A percentile compares a stretch with the other conserved stretches of the same genome.
Conservation (phyloP, 345 rosid genomes). For the Pelargonium nanum region DNA sequence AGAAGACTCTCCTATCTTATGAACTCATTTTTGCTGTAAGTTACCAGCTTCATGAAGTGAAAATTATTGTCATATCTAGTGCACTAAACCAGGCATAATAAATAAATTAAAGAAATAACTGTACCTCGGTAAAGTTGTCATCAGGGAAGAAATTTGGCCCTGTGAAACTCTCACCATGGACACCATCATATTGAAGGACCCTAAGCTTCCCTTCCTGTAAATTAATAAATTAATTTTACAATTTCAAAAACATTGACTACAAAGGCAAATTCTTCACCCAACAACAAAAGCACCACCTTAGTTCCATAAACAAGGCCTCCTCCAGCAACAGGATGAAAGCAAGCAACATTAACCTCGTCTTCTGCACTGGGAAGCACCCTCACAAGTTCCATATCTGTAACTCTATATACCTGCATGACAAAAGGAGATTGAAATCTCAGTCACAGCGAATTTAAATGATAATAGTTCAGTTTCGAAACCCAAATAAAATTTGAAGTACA, state of each 20-base stretch:
- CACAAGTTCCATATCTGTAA: slow-evolving; percentile 81
- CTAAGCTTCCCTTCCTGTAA: slow-evolving; percentile 81
- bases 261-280: neutral
- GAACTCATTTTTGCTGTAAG: neutral
- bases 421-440: neutral
- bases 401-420: slow-evolving; percentile 51
- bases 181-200: slow-evolving; percentile 48
- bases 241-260: neutral
- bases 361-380: slow-evolving; percentile 83
- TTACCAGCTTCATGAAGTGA: neutral
- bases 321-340: slow-evolving; percentile 81
- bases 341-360: slow-evolving; percentile 86
- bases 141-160: slow-evolving; percentile 33
- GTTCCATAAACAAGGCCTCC: slow-evolving; percentile 88
- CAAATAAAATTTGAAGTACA: neutral
- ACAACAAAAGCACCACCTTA: slow-evolving; percentile 39
- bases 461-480: neutral
- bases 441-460: neutral
- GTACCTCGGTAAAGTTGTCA: slow-evolving; percentile 56
- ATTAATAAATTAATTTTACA: slow-evolving; percentile 4
- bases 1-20: neutral
- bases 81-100: neutral
- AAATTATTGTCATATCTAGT: neutral
- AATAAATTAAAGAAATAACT: slow-evolving; percentile 4
- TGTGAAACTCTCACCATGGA: slow-evolving; percentile 26